These are phyloP conservation scores for Daldinia loculata DNA, from an alignment of 495 filamentous ascomycete genomes.

Conservation along the genomic window DNA sequence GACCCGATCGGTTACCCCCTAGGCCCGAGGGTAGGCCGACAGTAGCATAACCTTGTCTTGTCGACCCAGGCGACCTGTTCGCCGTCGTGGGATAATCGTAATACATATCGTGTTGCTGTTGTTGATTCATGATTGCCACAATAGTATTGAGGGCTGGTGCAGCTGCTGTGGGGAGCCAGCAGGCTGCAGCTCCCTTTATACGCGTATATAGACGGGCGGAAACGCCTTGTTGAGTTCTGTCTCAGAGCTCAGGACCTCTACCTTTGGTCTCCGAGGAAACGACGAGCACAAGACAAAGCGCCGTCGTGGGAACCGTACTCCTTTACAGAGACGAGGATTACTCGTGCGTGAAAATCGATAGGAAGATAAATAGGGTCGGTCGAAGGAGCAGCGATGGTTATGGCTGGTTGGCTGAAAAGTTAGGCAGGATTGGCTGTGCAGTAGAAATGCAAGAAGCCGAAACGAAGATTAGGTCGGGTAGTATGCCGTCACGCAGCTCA, in stretches of 20 bases:
- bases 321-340: slow-evolving; percentile 9
- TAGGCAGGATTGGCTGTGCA: slow-evolving; percentile 46
- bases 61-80: slow-evolving; percentile 55
- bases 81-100: slow-evolving; percentile 47
- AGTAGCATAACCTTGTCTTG: slow-evolving; percentile 59
- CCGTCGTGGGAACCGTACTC: slow-evolving; percentile 21
- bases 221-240: slow-evolving; percentile 20
- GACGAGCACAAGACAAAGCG: slow-evolving; percentile 23
- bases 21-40: slow-evolving; percentile 64
- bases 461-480: slow-evolving; percentile 36
- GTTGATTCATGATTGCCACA: slow-evolving; percentile 65
- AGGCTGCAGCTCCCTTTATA: slow-evolving; percentile 47
- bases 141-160: slow-evolving; percentile 33
- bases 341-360: slow-evolving; percentile 24
- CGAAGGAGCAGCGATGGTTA: slow-evolving; percentile 30
- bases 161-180: slow-evolving; percentile 48
- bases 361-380: slow-evolving; percentile 25
- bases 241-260: slow-evolving; percentile 8
- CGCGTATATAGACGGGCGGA: slow-evolving; percentile 40
- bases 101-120: slow-evolving; percentile 58
- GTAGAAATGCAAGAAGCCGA: slow-evolving; percentile 47
- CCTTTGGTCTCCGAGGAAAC: slow-evolving; percentile 12
- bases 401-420: slow-evolving; percentile 45
- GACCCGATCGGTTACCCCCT: slow-evolving; percentile 71
- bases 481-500: slow-evolving; percentile 29